These are phyloP conservation scores for Naganishia vaughanmartiniae DNA, from an alignment of 768 basidiomycete species.

Conservation along the genomic window DNA sequence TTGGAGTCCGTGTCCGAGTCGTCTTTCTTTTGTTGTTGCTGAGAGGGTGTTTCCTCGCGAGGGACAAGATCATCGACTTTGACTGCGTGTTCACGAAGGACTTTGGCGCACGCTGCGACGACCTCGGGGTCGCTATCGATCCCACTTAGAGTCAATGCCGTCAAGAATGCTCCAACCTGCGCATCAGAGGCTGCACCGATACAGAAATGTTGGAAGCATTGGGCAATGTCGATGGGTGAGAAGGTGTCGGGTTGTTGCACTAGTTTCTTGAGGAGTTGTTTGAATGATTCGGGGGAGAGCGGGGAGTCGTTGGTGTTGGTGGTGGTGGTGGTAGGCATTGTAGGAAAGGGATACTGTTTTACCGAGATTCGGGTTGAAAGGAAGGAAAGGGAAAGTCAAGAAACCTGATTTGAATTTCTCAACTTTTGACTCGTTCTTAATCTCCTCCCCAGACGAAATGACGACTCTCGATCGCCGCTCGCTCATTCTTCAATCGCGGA, in stretches of 20 bases:
- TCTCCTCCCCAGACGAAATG: too few relatives aligned
- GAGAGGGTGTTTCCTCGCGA: slow-evolving; percentile 10
- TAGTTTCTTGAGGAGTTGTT: slow-evolving; percentile 70
- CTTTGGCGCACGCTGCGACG: slow-evolving; percentile 73
- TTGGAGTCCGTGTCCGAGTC: slow-evolving; percentile 31
- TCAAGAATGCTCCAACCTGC: slow-evolving; percentile 86
- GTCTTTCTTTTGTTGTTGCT: neutral
- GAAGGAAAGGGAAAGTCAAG: too few relatives aligned
- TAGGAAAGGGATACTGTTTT: neutral
- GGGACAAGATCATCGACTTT: slow-evolving; percentile 11
- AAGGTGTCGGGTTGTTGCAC: slow-evolving; percentile 53
- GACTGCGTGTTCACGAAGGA: slow-evolving; percentile 68
- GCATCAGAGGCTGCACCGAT: slow-evolving; percentile 44
- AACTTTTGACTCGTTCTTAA: too few relatives aligned
- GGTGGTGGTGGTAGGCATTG: neutral
- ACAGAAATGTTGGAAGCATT: slow-evolving; percentile 65
- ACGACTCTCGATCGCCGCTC: too few relatives aligned
- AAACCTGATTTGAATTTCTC: too few relatives aligned
- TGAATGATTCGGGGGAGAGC: slow-evolving; percentile 71
- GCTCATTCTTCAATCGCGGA: too few relatives aligned
- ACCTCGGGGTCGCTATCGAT: slow-evolving; percentile 73
- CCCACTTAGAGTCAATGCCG: slow-evolving; percentile 75
- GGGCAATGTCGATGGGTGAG: slow-evolving; percentile 63
- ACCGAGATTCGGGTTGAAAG: too few relatives aligned
- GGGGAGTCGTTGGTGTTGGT: neutral